phyloP scores from a whole-genome alignment of 176 grass and related monocot species.

The Luzula sylvatica region DNA sequence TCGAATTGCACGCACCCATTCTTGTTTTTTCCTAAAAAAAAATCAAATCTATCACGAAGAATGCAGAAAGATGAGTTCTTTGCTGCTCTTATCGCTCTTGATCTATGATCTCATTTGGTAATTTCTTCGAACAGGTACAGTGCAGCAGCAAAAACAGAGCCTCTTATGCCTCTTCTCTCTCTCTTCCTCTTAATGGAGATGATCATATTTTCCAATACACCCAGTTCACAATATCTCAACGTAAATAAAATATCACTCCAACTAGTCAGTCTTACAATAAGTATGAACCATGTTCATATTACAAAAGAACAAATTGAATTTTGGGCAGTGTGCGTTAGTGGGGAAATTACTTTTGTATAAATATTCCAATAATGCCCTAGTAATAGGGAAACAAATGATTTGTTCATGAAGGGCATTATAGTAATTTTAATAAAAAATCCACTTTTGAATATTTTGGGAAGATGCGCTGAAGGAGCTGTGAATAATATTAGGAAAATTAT shows the following conservation, averaged over 20 bases:
- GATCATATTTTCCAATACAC: not conserved
- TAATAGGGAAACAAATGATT: not conserved
- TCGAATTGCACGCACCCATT: conserved; percentile 60
- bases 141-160: conserved; percentile 8
- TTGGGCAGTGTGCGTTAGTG: conserved; percentile 37
- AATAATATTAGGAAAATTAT: not conserved
- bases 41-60: not conserved
- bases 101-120: not conserved
- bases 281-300: too few relatives aligned
- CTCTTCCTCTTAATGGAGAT: not conserved
- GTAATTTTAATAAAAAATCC: not conserved
- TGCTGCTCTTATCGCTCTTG: not conserved
- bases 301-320: conserved; percentile 5
- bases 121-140: not conserved
- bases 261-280: not conserved
- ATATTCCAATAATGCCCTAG: conserved; percentile 4
- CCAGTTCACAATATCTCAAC: not conserved
- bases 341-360: not conserved
- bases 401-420: too few relatives aligned
- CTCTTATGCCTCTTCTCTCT: not conserved
- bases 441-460: not conserved
- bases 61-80: not conserved
- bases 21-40: conserved; percentile 11
- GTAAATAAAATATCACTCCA: not conserved
- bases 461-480: not conserved